Evolutionary conservation across 495 filamentous ascomycete genomes (phyloP), one percentile per base, ranked within the genome.

Genomic region (Amphirosellinia nigrospora): DNA sequence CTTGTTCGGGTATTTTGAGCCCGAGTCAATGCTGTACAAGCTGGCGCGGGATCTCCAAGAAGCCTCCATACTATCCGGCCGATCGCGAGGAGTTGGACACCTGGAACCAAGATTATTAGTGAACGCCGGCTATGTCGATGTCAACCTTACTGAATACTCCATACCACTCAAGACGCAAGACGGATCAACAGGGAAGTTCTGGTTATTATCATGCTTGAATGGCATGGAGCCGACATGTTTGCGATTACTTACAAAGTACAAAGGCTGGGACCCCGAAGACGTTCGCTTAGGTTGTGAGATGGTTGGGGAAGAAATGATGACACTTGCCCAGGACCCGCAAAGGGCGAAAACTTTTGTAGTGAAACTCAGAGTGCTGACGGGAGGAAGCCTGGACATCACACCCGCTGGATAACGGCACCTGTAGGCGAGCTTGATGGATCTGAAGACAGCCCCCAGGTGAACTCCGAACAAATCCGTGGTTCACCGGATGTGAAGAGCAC

Each of bases 151-250:
- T 16, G 83, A 86, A 45, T 83, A 88, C 63, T 83, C 84, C 36
- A 83, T 93, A 9, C 90, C 90, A 0, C 78, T 94, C 13, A 85
- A 87, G 67, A 80, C 81, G 1, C 79, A 80, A 41, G 87, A 88
- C 66, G 86, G 87, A 50, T 82, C 82, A 8, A 78, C 88, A 0
- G 89, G 87, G 7, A 93, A 91, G 71, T 87, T 92, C 79, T 90
- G 86, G 72, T 81, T 94, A 19, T 86, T 93, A 32, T 79, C 85
- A 0, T 74, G 87, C 61, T 77, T 94, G 41, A 89, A 91, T 73
- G 88, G 88, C 1, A 74, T 93, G 53, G 92, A 94, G 75, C 84
- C 91, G 1, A 72, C 79, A 21, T 83, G 83, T 41, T 70, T 94
- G 70, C 83, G 92, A 23, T 81, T 85, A 26, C 73, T 94, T 34